Evolutionary conservation across 2,329 filamentous ascomycete genomes (phyloP).

Genomic region (Aspergillus hortae): DNA sequence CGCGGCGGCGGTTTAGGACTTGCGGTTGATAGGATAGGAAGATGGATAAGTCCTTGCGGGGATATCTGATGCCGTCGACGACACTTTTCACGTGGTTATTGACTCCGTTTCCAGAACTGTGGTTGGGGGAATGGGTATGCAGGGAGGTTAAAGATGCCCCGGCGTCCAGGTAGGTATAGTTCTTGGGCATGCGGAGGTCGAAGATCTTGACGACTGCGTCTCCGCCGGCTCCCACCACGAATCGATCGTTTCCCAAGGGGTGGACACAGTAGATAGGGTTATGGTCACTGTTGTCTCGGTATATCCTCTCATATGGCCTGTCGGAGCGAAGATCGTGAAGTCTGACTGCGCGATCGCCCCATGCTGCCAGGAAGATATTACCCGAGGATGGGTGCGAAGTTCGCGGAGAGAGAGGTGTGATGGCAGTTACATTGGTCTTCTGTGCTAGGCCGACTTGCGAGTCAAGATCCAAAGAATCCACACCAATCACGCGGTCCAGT

Average conservation of each 20-base stretch:
- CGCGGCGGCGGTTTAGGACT: constrained; percentile 7
- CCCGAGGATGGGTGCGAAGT: constrained; percentile 31
- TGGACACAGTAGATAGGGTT: constrained; percentile 58
- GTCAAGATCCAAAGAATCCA: constrained; percentile 30
- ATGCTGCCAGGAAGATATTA: constrained; percentile 57
- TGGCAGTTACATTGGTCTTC: constrained; percentile 31
- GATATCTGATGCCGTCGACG: background rate
- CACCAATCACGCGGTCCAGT: constrained; percentile 34
- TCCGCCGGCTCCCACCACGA: constrained; percentile 55
- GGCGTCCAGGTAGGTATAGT: constrained; percentile 31
- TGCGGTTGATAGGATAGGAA: constrained; percentile 36
- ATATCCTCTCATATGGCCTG: constrained; percentile 46
- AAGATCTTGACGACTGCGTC: constrained; percentile 61
- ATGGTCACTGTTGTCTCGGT: constrained; percentile 55
- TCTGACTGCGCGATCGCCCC: constrained; percentile 55
- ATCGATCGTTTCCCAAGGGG: constrained; percentile 53
- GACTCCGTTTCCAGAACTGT: background rate
- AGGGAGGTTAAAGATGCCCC: constrained; percentile 7
- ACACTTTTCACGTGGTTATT: background rate
- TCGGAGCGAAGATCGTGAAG: constrained; percentile 60
- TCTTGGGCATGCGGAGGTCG: constrained; percentile 53
- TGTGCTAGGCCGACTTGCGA: constrained; percentile 17
- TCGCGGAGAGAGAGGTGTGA: constrained; percentile 33
- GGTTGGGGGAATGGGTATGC: constrained; percentile 1
- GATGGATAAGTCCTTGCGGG: constrained; percentile 39